Evolutionary conservation across 1,284 basidiomycete genomes (phyloP), one percentile per base, ranked within the genome.

Genomic region (Leccinum griseonigrum): DNA sequence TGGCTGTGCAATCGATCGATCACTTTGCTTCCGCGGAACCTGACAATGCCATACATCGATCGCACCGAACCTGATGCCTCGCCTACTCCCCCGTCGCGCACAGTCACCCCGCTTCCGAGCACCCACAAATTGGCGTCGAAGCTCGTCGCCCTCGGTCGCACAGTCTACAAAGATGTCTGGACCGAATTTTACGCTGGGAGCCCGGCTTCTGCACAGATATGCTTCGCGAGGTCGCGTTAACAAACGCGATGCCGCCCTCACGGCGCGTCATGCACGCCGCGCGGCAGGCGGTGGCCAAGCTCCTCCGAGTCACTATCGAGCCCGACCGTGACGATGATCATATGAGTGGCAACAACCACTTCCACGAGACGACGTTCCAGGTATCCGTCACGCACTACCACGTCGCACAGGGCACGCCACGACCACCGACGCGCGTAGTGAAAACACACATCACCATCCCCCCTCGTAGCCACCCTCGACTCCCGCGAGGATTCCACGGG

Each of bases 151-250:
- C 38, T 69, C 54, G 73, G 69, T 7, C 54, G 48, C 2, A 11
- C 18, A 2, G 59, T 67, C 56, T 77, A 75, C 64, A 63, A 69
- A 28, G 60, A 61, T 2, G 69, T 76, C 46, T 79, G 77, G 78
- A 29, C 61, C 26, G 68, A 73, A 8, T 78, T 78, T 63, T 79
- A 79, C 56, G 60, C 16, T 76, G 75, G 75, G 77, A 78, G 43
- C 69, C 69, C 0, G 60, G 31, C 3, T 62, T 71, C 10, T 67
- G 65, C 28, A 10, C 50, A 31, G 58, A 65, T 0, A 68, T 66
- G 14, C 67, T 72, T 57, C 50, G 26, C 11, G 50, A 51, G 14
- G 28, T 28, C 14, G 26, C 50, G 7, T 1, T 7, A 26, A 9
- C 50, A 2, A 7, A 26, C 28, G 7, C 28, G 13, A 51, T 29